phyloP scores from a whole-genome alignment of 495 filamentous ascomycete species.

The Penicillium alfredii region DNA sequence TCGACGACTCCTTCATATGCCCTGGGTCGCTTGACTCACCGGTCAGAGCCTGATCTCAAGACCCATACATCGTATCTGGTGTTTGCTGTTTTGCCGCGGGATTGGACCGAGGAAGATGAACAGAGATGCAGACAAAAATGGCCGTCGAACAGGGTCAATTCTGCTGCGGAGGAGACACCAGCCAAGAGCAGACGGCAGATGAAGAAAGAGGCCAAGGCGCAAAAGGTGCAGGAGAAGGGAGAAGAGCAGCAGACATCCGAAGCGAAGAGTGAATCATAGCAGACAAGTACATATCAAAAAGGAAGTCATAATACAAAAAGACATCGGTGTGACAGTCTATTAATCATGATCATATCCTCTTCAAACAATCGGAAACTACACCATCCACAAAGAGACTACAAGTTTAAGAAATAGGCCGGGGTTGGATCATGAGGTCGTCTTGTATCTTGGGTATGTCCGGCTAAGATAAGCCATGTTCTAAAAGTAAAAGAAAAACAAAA shows the following conservation, averaged over 20 bases:
- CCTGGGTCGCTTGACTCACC: constrained; percentile 69
- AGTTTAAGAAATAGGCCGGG: too few species aligned
- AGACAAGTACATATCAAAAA: too few species aligned
- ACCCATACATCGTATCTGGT: constrained; percentile 92
- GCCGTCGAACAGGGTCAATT: constrained; percentile 45
- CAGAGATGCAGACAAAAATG: constrained; percentile 56
- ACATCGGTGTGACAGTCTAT: too few species aligned
- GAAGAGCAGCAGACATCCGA: constrained; percentile 11
- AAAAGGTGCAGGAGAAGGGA: constrained; percentile 44
- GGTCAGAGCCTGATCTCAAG: constrained; percentile 83
- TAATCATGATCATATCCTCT: too few species aligned
- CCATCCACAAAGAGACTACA: too few species aligned
- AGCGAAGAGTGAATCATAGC: constrained; percentile 1
- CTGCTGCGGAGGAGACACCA: constrained; percentile 26
- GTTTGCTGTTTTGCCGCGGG: constrained; percentile 81
- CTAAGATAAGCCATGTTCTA: too few species aligned
- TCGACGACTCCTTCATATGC: constrained; percentile 33
- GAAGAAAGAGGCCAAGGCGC: constrained; percentile 47
- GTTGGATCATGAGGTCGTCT: too few species aligned
- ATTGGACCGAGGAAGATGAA: constrained; percentile 83
- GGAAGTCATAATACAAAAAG: too few species aligned
- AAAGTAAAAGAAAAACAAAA: too few species aligned
- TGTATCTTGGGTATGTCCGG: too few species aligned
- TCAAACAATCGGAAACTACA: too few species aligned
- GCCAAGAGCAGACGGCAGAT: constrained; percentile 43